phyloP scores from a whole-genome alignment of 768 basidiomycete species.

The Auriscalpium orientale region DNA sequence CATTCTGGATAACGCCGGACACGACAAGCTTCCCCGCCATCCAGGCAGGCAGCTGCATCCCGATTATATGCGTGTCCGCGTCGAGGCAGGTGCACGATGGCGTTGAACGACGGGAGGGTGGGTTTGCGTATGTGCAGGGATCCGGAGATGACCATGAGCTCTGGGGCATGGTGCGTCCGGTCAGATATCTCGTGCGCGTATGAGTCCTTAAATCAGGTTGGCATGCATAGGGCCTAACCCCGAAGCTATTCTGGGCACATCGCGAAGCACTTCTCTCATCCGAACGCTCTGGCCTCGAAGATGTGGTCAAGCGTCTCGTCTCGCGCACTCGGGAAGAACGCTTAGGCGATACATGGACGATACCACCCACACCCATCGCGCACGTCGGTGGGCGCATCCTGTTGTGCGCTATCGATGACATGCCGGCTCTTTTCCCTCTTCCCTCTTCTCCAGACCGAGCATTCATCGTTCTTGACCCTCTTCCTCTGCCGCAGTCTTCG shows the following conservation, averaged over 20 bases:
- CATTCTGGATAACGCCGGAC: conserved; percentile 82
- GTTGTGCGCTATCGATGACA: conserved; percentile 28
- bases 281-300: conserved; percentile 41
- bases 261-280: conserved; percentile 39
- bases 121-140: conserved; percentile 86
- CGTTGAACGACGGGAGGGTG: conserved; percentile 51
- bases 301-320: conserved; percentile 29
- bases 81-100: conserved; percentile 62
- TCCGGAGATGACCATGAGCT: conserved; percentile 93
- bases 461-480: conserved; percentile 17
- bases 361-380: conserved; percentile 24
- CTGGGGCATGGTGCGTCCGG: conserved; percentile 59
- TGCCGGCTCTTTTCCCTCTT: conserved; percentile 14
- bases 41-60: conserved; percentile 37
- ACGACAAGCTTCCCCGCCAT: conserved; percentile 44
- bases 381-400: conserved; percentile 35
- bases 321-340: background rate
- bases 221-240: conserved; percentile 61
- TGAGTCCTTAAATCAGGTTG: background rate
- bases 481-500: conserved; percentile 21
- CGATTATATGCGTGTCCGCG: conserved; percentile 82
- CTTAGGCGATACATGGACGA: conserved; percentile 8
- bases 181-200: conserved; percentile 1
- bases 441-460: background rate
- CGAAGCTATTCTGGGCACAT: conserved; percentile 63